Evolutionary conservation across 1,284 basidiomycete species (phyloP).

Genomic region (Jaminaea rosea): DNA sequence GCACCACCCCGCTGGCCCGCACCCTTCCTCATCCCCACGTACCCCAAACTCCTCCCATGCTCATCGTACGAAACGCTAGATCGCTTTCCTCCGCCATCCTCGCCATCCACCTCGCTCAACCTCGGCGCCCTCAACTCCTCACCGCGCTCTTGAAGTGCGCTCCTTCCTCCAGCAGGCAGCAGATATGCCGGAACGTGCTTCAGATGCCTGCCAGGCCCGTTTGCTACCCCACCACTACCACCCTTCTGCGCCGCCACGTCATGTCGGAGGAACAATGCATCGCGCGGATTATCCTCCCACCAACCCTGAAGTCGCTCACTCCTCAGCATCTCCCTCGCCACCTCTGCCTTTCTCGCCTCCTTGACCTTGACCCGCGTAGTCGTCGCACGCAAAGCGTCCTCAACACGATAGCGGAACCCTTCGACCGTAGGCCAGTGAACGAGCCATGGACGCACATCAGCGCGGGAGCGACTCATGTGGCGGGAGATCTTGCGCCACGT

Average conservation of each 20-base stretch:
- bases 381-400: constrained; percentile 82
- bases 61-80: not conserved
- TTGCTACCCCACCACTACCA: too few relatives aligned
- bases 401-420: constrained; percentile 97
- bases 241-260: constrained; percentile 65
- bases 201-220: constrained; percentile 75
- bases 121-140: not conserved
- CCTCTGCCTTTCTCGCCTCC: constrained; percentile 87
- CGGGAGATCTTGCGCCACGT: constrained; percentile 55
- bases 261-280: constrained; percentile 84
- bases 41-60: constrained; percentile 7
- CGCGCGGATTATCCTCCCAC: constrained; percentile 93
- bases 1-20: not conserved
- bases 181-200: constrained; percentile 93
- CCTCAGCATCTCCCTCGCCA: constrained; percentile 87
- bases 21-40: constrained; percentile 10
- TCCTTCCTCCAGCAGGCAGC: constrained; percentile 61
- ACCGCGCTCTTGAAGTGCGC: constrained; percentile 3
- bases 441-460: constrained; percentile 59
- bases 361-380: constrained; percentile 75
- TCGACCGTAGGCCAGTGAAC: constrained; percentile 92
- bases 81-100: not conserved
- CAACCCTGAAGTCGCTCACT: constrained; percentile 96
- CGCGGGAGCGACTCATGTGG: constrained; percentile 52
- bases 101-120: not conserved